A percentile compares a stretch with the other conserved stretches of the same genome.
phyloP scores from a whole-genome alignment of 176 grass and related monocot genomes.

The Hyparrhenia diplandra region DNA sequence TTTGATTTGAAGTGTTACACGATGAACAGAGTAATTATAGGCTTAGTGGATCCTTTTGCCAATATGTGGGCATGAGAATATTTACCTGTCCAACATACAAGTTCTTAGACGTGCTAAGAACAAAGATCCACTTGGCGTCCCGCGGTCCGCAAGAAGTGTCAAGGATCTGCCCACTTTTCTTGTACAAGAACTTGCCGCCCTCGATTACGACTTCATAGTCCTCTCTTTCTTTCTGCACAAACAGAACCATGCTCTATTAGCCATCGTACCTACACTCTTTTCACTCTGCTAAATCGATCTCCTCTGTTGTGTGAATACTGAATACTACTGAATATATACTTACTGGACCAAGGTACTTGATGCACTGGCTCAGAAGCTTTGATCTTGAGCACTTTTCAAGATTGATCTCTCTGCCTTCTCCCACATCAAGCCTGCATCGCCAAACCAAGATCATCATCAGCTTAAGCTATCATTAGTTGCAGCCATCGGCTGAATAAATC shows the following conservation, averaged over 20 bases:
- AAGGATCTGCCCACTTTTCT: constrained; percentile 46
- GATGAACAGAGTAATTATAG: not conserved
- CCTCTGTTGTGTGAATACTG: too few relatives aligned
- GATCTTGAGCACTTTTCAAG: constrained; percentile 61
- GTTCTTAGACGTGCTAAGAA: constrained; percentile 78
- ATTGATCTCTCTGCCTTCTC: constrained; percentile 80
- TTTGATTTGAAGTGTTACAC: not conserved
- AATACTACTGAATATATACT: too few relatives aligned
- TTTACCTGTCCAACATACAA: constrained; percentile 82
- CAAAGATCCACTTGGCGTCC: constrained; percentile 90
- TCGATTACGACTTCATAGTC: constrained; percentile 67
- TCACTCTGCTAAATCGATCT: not conserved
- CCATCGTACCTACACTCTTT: not conserved
- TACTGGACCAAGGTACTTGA: constrained; percentile 95
- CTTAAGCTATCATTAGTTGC: not conserved
- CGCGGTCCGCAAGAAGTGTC: constrained; percentile 30
- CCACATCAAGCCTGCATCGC: constrained; percentile 68
- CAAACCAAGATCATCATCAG: constrained; percentile 8
- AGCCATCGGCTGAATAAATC: not conserved
- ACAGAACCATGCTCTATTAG: not conserved
- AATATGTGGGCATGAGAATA: not conserved
- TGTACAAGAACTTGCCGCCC: constrained; percentile 76
- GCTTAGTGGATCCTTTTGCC: not conserved
- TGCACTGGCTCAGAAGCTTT: constrained; percentile 76
- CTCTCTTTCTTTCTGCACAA: constrained; percentile 84